Evolutionary conservation across 2,329 filamentous ascomycete species (phyloP).

Genomic region (Trichophyton equinum): DNA sequence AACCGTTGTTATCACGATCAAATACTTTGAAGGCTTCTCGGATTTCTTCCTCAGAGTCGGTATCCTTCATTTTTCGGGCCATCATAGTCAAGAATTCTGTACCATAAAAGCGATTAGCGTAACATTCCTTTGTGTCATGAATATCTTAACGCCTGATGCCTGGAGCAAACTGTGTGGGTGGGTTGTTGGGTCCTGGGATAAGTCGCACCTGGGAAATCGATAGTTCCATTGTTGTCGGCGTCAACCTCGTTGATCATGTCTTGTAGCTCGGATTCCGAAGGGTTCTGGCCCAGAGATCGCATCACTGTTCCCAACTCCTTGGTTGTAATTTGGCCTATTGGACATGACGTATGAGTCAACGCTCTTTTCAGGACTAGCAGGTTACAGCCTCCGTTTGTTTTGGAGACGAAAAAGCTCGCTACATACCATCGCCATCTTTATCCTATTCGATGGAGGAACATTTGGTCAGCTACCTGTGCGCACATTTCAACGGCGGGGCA

Average conservation of each 20-base stretch:
- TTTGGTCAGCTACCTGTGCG: slow-evolving; percentile 8
- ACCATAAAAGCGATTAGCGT: background rate
- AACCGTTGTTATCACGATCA: slow-evolving; percentile 82
- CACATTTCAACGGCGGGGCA: slow-evolving; percentile 4
- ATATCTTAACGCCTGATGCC: no score
- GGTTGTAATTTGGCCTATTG: slow-evolving; percentile 72
- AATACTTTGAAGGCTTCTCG: slow-evolving; percentile 84
- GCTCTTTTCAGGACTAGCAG: background rate
- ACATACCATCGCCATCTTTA: slow-evolving; percentile 81
- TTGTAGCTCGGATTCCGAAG: slow-evolving; percentile 77
- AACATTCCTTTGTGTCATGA: background rate
- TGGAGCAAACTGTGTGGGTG: no score
- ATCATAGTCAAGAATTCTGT: slow-evolving; percentile 86
- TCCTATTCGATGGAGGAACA: slow-evolving; percentile 43
- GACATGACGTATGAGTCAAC: slow-evolving; percentile 3
- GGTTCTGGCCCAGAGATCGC: slow-evolving; percentile 81
- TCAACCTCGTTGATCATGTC: slow-evolving; percentile 94
- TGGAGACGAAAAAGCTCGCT: background rate
- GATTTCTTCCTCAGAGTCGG: slow-evolving; percentile 82
- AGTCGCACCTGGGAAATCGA: slow-evolving; percentile 68
- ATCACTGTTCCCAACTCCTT: slow-evolving; percentile 85
- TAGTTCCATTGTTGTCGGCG: slow-evolving; percentile 84
- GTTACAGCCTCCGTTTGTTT: background rate
- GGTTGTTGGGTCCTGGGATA: background rate
- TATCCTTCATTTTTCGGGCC: slow-evolving; percentile 90